Base-by-base conservation (phyloP, 805 yeast species). In the Wickerhamomyces ciferrii region DNA sequence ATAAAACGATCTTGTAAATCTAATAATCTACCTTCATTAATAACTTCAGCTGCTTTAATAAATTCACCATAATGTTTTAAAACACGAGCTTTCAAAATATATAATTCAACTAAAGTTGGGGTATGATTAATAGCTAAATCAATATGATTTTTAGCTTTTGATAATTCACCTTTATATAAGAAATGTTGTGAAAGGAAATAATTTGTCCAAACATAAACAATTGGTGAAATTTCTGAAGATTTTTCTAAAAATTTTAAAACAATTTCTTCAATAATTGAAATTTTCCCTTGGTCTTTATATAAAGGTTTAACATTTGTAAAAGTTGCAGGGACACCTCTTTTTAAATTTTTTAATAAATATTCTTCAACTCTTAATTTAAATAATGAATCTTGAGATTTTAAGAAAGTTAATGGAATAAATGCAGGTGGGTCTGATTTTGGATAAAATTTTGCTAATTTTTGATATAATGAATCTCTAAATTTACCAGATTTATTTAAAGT, bases 1-100 rank as follows among this genome's bases (percentile, higher is more conserved):
- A 94, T 79, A 62, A 87, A 92, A 53, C 99, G 74, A 66, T 94
- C 99, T 63, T 89, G 96, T 48, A 86, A 73, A 62, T 94, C 97
- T 46, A 86, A 66, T 45, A 71, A 62, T 55, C 97, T 76, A 15
- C 92, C 97, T 45, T 72, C 75, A 48, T 83, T 77, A 76, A 90
- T 79, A 24, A 73, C 60, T 15, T 74, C 75, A 19, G 85, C 78
- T 14, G 97, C 97, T 24, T 72, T 75, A 1, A 52, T 58, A 24
- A 77, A 56, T 48, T 81, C 72, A n/a, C 88, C 88, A 39, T 72
- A 63, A 53, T 87, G 90, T 61, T 90, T 89, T 50, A 79, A 69
- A 37, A 94, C 74, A 58, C 96, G 76, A 5, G 96, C 97, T 56
- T 88, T 87, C 53, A 84, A 67, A 50, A 91, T 76, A 60, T 84